These are phyloP conservation scores for Nicotiana otophora DNA, from an alignment of 257 asterid genomes.

Conservation along the genomic window DNA sequence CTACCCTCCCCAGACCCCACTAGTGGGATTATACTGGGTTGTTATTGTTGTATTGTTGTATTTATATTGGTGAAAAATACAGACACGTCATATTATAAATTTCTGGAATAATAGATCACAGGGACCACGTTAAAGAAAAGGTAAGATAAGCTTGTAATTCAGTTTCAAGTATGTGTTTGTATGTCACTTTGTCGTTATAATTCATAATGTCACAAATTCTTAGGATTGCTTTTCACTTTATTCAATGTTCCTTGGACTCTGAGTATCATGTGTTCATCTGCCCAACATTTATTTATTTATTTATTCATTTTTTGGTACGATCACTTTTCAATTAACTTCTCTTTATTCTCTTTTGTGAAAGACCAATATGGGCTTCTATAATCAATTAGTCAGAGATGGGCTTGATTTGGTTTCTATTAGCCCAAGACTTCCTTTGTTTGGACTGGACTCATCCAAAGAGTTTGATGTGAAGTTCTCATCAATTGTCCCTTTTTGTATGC, in stretches of 20 bases:
- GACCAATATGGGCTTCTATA: too few relatives aligned
- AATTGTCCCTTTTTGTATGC: too few relatives aligned
- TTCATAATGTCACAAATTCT: neutral
- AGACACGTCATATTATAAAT: neutral
- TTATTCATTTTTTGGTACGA: neutral
- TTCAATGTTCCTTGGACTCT: neutral
- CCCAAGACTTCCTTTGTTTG: neutral
- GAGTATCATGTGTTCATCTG: neutral
- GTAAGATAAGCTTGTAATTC: neutral
- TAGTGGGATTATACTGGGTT: too few relatives aligned
- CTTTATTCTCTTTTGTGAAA: too few relatives aligned
- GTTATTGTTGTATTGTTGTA: too few relatives aligned
- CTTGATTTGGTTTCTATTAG: neutral
- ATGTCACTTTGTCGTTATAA: too few relatives aligned
- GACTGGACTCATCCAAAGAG: neutral
- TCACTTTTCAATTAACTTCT: neutral
- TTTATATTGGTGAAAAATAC: neutral
- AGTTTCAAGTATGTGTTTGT: neutral
- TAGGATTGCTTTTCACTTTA: neutral
- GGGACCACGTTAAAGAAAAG: neutral
- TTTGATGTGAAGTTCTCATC: too few relatives aligned
- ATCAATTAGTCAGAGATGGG: neutral
- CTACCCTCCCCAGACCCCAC: too few relatives aligned
- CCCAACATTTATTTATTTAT: neutral
- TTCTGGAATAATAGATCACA: neutral